Evolutionary conservation across 106 monocot genomes (phyloP).

Genomic region (Apostasia shenzhenica): DNA sequence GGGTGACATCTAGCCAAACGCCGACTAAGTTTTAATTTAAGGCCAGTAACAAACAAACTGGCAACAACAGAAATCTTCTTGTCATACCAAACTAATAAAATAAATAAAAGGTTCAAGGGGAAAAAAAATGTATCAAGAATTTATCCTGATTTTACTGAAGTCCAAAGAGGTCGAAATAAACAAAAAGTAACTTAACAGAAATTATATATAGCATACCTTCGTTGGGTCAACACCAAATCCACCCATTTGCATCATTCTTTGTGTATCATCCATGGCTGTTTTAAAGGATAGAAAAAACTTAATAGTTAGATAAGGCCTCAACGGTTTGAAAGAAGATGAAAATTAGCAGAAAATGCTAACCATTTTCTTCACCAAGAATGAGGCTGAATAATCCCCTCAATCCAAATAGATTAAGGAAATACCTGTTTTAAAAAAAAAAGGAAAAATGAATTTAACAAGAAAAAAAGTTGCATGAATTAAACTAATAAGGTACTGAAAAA

Average conservation of each 20-base stretch:
- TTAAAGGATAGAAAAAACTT: neutral
- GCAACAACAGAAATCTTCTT: too few relatives aligned
- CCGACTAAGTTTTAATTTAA: too few relatives aligned
- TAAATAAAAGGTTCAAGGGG: too few relatives aligned
- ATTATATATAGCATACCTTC: constrained; percentile 33
- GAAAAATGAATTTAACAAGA: neutral
- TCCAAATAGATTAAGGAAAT: constrained; percentile 93
- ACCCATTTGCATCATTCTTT: constrained; percentile 99
- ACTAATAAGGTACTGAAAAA: too few relatives aligned
- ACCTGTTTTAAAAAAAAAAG: constrained; percentile 41
- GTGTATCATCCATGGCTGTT: constrained; percentile 91
- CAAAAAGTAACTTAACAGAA: neutral
- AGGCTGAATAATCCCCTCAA: constrained; percentile 97
- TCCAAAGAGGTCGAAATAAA: neutral
- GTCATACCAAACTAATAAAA: too few relatives aligned
- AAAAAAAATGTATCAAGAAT: too few relatives aligned
- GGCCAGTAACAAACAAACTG: too few relatives aligned
- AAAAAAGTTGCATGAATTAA: neutral
- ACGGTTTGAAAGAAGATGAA: neutral
- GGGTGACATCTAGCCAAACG: too few relatives aligned
- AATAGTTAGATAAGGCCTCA: neutral
- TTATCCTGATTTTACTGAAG: too few relatives aligned
- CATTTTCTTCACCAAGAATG: constrained; percentile 98
- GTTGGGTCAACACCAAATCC: constrained; percentile 87
- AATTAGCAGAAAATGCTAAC: constrained; percentile 23